Percentiles rank a stretch among this genome's conserved stretches.
phyloP scores from a whole-genome alignment of 140 eudicot genomes.

The Ambrosia hybrid region DNA sequence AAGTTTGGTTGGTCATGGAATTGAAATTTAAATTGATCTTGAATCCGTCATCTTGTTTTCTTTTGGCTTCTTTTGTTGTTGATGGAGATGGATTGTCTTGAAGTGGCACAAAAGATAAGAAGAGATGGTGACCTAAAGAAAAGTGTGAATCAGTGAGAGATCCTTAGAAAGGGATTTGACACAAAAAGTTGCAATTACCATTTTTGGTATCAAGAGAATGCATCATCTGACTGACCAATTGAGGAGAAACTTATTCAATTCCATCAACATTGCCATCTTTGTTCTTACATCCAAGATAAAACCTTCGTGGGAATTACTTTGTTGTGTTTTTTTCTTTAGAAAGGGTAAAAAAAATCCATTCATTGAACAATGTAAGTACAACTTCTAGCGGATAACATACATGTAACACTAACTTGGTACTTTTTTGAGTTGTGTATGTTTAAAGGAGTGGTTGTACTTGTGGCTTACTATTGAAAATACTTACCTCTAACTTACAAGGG shows the following conservation, averaged over 20 bases:
- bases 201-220: constrained; percentile 41
- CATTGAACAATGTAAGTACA: neutral
- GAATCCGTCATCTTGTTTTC: constrained; percentile 41
- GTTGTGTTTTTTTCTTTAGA: neutral
- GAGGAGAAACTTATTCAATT: constrained; percentile 28
- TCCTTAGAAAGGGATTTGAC: constrained; percentile 89
- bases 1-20: constrained; percentile 47
- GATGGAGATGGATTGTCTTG: constrained; percentile 63
- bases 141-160: constrained; percentile 73
- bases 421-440: neutral
- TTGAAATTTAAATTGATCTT: constrained; percentile 42
- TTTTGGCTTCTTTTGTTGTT: constrained; percentile 42
- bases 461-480: neutral
- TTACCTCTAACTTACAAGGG: neutral
- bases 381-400: neutral
- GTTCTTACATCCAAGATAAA: constrained; percentile 16
- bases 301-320: constrained; percentile 17
- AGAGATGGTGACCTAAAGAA: constrained; percentile 69
- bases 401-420: neutral
- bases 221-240: constrained; percentile 33
- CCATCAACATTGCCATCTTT: constrained; percentile 30
- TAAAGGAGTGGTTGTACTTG: constrained; percentile 6
- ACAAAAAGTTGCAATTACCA: constrained; percentile 41
- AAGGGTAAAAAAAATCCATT: neutral
- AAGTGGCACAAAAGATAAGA: constrained; percentile 64